Percentiles rank a stretch among this genome's conserved stretches.
Evolutionary conservation across 441 rosid species (phyloP).

Genomic region (Omphalea diandra): DNA sequence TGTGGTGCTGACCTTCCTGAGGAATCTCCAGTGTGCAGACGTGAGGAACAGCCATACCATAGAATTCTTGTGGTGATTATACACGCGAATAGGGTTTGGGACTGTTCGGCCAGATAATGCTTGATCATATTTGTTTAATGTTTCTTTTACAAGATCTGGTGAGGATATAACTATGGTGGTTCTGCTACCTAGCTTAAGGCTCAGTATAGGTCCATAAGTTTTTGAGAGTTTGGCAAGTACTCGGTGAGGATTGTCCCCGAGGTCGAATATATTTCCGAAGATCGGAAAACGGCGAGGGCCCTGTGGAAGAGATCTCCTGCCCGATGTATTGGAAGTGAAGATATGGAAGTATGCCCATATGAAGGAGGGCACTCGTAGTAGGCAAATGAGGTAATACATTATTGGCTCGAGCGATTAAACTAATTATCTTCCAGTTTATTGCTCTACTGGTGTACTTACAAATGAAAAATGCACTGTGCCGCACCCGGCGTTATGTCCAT

Average conservation of each 20-base stretch:
- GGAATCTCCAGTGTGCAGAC: not conserved
- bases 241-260: not conserved
- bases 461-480: too few species aligned
- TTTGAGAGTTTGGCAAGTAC: constrained; percentile 2
- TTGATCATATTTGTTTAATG: constrained; percentile 9
- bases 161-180: constrained; percentile 11
- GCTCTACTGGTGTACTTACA: too few species aligned
- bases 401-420: too few species aligned
- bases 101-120: not conserved
- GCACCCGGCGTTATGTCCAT: too few species aligned
- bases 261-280: constrained; percentile 10
- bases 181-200: constrained; percentile 5
- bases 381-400: not conserved
- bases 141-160: constrained; percentile 5
- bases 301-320: constrained; percentile 6
- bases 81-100: not conserved
- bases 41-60: not conserved
- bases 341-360: not conserved
- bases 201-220: constrained; percentile 2
- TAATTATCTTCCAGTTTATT: too few species aligned
- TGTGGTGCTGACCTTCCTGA: constrained; percentile 5
- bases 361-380: not conserved
- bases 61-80: not conserved
- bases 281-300: constrained; percentile 1
- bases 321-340: not conserved